These are phyloP conservation scores for Dryadomyces quercus-mongolicae DNA, from an alignment of 2,329 filamentous ascomycete genomes.

Conservation along the genomic window DNA sequence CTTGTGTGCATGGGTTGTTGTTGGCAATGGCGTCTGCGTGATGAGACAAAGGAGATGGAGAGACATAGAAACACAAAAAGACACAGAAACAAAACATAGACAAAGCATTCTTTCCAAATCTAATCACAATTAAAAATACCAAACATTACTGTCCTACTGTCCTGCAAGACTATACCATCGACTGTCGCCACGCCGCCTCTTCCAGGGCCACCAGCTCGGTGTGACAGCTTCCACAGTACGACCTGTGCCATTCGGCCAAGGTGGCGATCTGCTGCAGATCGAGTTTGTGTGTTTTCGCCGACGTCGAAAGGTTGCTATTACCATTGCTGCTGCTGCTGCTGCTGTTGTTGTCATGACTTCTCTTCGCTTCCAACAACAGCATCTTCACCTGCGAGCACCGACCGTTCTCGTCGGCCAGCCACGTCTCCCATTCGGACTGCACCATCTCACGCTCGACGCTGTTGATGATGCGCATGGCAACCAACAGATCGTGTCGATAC, in stretches of 20 bases:
- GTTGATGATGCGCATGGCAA: conserved; percentile 84
- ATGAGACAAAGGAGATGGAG: neutral
- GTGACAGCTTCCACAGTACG: conserved; percentile 45
- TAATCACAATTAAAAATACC: neutral
- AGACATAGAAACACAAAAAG: neutral
- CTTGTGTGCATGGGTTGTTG: conserved; percentile 11
- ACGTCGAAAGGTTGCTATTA: too few species aligned
- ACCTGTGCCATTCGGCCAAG: conserved; percentile 36
- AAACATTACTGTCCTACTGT: too few species aligned
- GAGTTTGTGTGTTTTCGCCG: conserved; percentile 10
- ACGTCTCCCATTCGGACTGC: conserved; percentile 83
- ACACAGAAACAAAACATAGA: neutral
- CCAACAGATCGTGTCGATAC: conserved; percentile 81
- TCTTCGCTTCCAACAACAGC: conserved; percentile 25
- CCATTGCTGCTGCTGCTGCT: too few species aligned
- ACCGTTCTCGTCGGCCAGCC: conserved; percentile 67
- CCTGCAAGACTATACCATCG: conserved; percentile 7
- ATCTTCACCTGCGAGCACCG: conserved; percentile 55
- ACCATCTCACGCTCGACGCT: conserved; percentile 78
- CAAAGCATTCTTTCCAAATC: neutral
- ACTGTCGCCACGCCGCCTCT: conserved; percentile 4
- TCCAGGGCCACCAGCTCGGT: conserved; percentile 25
- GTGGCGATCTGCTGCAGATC: conserved; percentile 20
- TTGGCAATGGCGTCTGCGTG: conserved; percentile 6
- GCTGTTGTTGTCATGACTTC: neutral